Percentiles rank a stretch among this genome's conserved stretches.
Conservation (phyloP, 768 basidiomycete genomes). For the Leccinellum rugosiceps region DNA sequence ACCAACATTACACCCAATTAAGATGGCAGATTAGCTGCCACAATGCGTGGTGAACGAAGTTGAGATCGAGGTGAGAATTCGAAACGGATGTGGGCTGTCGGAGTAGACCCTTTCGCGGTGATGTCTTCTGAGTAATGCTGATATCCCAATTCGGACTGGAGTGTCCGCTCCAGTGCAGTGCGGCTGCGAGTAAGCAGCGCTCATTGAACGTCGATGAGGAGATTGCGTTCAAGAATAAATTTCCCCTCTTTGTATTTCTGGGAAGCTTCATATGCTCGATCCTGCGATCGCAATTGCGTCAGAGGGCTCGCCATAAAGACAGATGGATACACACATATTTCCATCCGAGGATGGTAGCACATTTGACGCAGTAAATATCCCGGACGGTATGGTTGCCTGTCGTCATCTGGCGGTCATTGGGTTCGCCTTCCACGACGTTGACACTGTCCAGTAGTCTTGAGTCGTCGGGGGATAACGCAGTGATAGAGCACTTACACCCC, state of each 20-base stretch:
- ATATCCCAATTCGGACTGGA: slow-evolving; percentile 7
- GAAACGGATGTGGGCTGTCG: slow-evolving; percentile 8
- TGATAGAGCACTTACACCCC: slow-evolving; percentile 65
- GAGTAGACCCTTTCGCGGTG: slow-evolving; percentile 11
- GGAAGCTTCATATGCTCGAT: slow-evolving; percentile 81
- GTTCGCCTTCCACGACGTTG: slow-evolving; percentile 87
- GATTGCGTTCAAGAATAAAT: slow-evolving; percentile 93
- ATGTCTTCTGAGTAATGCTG: slow-evolving; percentile 10
- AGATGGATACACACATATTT: slow-evolving; percentile 71
- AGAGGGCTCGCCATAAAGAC: background rate
- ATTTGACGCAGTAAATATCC: slow-evolving; percentile 93
- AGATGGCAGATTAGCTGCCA: slow-evolving; percentile 23
- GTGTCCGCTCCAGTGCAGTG: background rate
- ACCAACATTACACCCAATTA: slow-evolving; percentile 23
- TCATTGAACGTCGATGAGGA: slow-evolving; percentile 84
- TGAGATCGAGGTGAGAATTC: slow-evolving; percentile 16
- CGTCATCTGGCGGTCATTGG: slow-evolving; percentile 92
- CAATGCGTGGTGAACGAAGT: slow-evolving; percentile 14
- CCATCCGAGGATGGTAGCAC: slow-evolving; percentile 86
- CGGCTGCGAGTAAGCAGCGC: slow-evolving; percentile 8
- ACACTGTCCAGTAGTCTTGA: slow-evolving; percentile 50
- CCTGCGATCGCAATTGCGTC: slow-evolving; percentile 45
- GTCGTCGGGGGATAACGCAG: slow-evolving; percentile 5
- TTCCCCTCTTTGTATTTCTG: slow-evolving; percentile 99
- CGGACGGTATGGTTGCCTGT: slow-evolving; percentile 96